Evolutionary conservation across 1,284 basidiomycete genomes (phyloP), one percentile per base, ranked within the genome.

Genomic region (Grifola frondosa): DNA sequence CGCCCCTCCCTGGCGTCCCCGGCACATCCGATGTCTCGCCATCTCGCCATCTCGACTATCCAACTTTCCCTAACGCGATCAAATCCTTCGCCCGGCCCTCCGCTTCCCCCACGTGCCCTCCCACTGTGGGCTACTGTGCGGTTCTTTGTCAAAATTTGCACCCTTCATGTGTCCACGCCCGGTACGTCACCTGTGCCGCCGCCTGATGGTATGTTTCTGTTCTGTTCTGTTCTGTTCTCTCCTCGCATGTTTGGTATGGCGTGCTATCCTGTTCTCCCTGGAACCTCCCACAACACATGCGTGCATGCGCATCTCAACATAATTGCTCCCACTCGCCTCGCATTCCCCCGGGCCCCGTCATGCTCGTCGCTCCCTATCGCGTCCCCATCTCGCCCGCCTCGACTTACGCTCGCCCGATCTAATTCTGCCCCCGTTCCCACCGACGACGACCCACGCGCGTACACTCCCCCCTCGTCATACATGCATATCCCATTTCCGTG

Each of bases 341-440:
- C 50, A 37, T 37, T 46, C 46, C 47, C 25, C 33, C 49, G 48
- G 46, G 45, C 34, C 48, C 32, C 34, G 42, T 42, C 46, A 42
- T 49, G 51, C 49, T 53, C 54, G 44, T 50, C 49, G 48, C 40
- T 52, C 41, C 54, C 49, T 50, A 53, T 56, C 52, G 41, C 37
- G 49, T 40, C 37, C 41, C 39, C 40, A 48, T 46, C 48, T 37
- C 34, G 41, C 37, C 23, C 38, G 34, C 24, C 13, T 34, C 29
- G 29, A 35, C 35, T 44, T 42, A 20, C 44, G 19, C 40, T 37
- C 30, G 12, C 30, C 26, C 33, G 23, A 22, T 35, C 32, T 29
- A 30, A 16, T 32, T 35, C 19, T 11, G 23, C 26, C 30, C 28
- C 16, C 30, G 37, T 40, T 40, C 26, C 38, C 47, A 22, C 38